A percentile compares a stretch with the other conserved stretches of the same genome.
These are phyloP conservation scores for Saccharum officinarum DNA, from an alignment of 176 grass and related monocot genomes.

Conservation along the genomic window DNA sequence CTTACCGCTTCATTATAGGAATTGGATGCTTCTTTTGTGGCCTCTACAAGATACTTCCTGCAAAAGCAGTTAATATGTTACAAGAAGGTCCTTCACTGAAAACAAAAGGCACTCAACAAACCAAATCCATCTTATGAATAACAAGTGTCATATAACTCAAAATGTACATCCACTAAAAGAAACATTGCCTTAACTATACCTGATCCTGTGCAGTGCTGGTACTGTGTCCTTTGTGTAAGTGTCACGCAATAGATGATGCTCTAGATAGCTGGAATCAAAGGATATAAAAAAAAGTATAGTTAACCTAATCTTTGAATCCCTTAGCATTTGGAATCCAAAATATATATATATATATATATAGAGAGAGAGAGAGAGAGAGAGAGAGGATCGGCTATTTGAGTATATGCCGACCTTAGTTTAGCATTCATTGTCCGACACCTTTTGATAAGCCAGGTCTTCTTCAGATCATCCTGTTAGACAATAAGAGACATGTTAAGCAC, in stretches of 20 bases:
- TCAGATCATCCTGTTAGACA: conserved; percentile 82
- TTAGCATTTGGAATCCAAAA: background rate
- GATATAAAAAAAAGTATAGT: background rate
- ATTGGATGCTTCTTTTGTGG: conserved; percentile 98
- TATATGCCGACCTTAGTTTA: conserved; percentile 75
- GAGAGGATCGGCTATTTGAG: background rate
- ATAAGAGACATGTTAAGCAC: conserved; percentile 11
- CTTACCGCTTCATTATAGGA: conserved; percentile 91
- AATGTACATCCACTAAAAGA: background rate
- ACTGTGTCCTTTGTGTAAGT: conserved; percentile 98
- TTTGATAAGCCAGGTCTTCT: conserved; percentile 97
- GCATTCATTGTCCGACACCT: conserved; percentile 98
- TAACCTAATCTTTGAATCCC: background rate
- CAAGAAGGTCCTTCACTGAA: conserved; percentile 8
- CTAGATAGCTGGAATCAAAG: conserved; percentile 68
- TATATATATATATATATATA: too few relatives aligned
- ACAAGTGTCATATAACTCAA: background rate
- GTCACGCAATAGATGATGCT: conserved; percentile 95
- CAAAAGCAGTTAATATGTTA: conserved; percentile 21
- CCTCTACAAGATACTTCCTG: conserved; percentile 96
- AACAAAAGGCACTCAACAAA: background rate
- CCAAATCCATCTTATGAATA: background rate
- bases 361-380: background rate
- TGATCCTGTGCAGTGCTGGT: conserved; percentile 82
- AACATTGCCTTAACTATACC: conserved; percentile 43